A percentile compares a stretch with the other conserved stretches of the same genome.
These are phyloP conservation scores for Nitzschia sp. DNA, from an alignment of 108 stramenopile genomes.

Conservation along the genomic window DNA sequence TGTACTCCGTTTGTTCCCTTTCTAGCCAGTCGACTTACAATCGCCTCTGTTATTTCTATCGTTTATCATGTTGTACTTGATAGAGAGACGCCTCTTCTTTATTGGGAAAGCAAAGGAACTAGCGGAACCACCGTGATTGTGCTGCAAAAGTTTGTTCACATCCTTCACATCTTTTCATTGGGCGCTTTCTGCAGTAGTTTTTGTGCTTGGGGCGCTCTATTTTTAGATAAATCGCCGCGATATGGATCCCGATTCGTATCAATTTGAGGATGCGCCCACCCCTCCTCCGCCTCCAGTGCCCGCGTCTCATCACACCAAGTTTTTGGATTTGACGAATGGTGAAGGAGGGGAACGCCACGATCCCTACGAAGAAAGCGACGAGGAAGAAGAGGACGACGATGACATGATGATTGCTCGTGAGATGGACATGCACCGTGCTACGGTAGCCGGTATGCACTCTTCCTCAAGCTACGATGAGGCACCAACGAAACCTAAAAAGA, in stretches of 20 bases:
- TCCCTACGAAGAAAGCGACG: conserved; percentile 2
- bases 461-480: background rate
- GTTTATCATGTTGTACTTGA: background rate
- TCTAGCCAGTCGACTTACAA: too few species aligned
- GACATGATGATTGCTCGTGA: background rate
- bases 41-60: too few species aligned
- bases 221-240: background rate
- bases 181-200: background rate
- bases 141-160: background rate
- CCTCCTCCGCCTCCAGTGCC: background rate
- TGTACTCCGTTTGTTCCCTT: too few species aligned
- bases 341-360: conserved; percentile 28
- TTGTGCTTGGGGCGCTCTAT: background rate
- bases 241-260: conserved; percentile 11
- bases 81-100: background rate
- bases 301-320: conserved; percentile 38
- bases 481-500: background rate
- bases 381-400: conserved; percentile 16
- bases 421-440: background rate
- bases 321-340: conserved; percentile 57
- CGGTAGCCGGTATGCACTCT: background rate
- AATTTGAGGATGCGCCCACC: conserved; percentile 15
- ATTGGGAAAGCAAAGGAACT: background rate
- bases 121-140: background rate
- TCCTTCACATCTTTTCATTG: background rate